Evolutionary conservation across 805 yeast species (phyloP).

Genomic region (Nakazawaea ishiwadae): DNA sequence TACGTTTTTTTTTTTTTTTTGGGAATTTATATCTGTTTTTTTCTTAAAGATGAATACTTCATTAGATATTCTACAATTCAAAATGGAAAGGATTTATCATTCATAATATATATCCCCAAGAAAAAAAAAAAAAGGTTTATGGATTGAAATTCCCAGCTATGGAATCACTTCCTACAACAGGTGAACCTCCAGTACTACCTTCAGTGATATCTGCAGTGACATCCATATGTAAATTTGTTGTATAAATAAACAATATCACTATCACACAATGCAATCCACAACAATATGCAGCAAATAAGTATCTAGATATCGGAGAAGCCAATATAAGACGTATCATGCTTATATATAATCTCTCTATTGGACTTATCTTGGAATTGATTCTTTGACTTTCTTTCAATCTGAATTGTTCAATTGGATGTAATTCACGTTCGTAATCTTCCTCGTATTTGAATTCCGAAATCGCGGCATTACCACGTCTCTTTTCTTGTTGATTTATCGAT

Average conservation of each 20-base stretch:
- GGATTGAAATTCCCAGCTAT: neutral
- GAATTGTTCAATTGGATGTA: slow-evolving; percentile 82
- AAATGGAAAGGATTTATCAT: too few relatives aligned
- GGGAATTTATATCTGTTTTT: neutral
- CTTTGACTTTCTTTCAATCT: slow-evolving; percentile 74
- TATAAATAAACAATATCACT: slow-evolving; percentile 53
- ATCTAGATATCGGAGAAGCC: slow-evolving; percentile 67
- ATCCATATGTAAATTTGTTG: slow-evolving; percentile 10
- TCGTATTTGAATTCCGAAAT: slow-evolving; percentile 60
- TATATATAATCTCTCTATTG: slow-evolving; percentile 73
- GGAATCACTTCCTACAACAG: neutral
- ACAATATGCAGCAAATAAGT: slow-evolving; percentile 71
- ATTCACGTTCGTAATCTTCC: slow-evolving; percentile 63
- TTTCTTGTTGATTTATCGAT: slow-evolving; percentile 13
- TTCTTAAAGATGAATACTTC: too few relatives aligned
- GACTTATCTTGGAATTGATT: slow-evolving; percentile 64
- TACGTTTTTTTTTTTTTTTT: neutral
- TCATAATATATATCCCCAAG: too few relatives aligned
- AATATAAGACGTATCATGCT: slow-evolving; percentile 70
- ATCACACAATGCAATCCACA: slow-evolving; percentile 70
- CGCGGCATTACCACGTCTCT: slow-evolving; percentile 14
- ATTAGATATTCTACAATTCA: too few relatives aligned
- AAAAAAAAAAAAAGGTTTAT: too few relatives aligned
- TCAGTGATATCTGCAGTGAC: slow-evolving; percentile 12
- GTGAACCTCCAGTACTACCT: slow-evolving; percentile 9